Base-by-base conservation (phyloP, 345 rosid species). In the Carallia pectinifolia region DNA sequence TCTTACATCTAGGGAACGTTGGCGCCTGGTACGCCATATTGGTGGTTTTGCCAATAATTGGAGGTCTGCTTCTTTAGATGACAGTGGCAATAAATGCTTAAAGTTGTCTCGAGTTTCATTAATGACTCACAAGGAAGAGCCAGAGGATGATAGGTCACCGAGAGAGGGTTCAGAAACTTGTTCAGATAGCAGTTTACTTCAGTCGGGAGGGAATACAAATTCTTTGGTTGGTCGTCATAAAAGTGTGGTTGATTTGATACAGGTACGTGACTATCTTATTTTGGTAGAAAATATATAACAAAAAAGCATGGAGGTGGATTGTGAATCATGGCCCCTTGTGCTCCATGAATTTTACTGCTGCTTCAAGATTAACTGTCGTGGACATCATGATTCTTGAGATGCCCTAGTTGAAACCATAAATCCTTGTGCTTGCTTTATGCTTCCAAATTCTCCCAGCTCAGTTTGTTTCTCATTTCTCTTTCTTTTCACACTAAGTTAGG, bases 241-340 rank as follows among this genome's bases (percentile, higher is more conserved):
- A 81, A 91, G 92, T 84, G 81, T 94, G 58, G 96, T 92, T 69
- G 96, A 89, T 82, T 79, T 91, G 56, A 88, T 94, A 79, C 97
- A 94, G 93, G 98, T 94, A 84, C 53, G 9, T 17, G 55, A 15
- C 61, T 58, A 30, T 59, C 52, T 18, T 17, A 33, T 39, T 55
- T 10, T 55, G 17, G 33, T 61, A 37, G 38, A 56, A 16, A 53
- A 9, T 47, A 16, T n/a, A 53, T 65, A 27, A 27, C 6, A 16
- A 27, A 30, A 31, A 62, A 58, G 18, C 59, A 33, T 53, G 55
- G 40, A 16, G 10, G 37, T 58, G 6, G 61, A 7, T 61, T 17
- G 12, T 37, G 17, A 61, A n/a, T 60, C 54, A 1, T n/a, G 33
- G 40, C 58, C 44, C 34, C 19, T 7, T 18, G 2, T 30, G 47